phyloP scores from a whole-genome alignment of 805 yeast genomes.

The Pichia deserticola region DNA sequence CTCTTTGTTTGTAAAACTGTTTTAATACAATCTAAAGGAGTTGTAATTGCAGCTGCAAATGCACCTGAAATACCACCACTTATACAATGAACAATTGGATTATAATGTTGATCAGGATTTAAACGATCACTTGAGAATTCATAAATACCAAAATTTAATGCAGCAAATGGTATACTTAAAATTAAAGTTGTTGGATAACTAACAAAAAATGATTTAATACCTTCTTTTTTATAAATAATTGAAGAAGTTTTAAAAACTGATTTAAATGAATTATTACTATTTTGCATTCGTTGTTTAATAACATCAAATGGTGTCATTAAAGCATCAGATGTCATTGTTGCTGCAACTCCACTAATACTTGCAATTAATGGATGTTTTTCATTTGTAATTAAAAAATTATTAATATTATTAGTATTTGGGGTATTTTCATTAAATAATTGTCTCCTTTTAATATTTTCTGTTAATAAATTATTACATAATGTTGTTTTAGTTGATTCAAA shows the following conservation, averaged over 20 bases:
- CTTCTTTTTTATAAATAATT: slow-evolving; percentile 52
- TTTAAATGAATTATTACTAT: slow-evolving; percentile 11
- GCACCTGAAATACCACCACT: slow-evolving; percentile 95
- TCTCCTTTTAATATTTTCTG: background rate
- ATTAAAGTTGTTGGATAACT: slow-evolving; percentile 91
- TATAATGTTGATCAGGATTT: slow-evolving; percentile 72
- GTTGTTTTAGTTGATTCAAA: slow-evolving; percentile 73
- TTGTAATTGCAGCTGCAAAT: slow-evolving; percentile 87
- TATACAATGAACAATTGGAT: slow-evolving; percentile 86
- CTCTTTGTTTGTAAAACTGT: slow-evolving; percentile 85
- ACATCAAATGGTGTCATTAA: slow-evolving; percentile 97
- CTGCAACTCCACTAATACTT: slow-evolving; percentile 82
- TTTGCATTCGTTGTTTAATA: slow-evolving; percentile 90
- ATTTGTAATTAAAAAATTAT: slow-evolving; percentile 39
- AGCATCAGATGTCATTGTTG: slow-evolving; percentile 90
- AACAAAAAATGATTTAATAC: slow-evolving; percentile 74
- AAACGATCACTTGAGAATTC: slow-evolving; percentile 72
- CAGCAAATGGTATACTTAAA: slow-evolving; percentile 92
- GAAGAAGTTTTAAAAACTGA: slow-evolving; percentile 25
- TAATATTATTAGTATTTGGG: slow-evolving; percentile 2
- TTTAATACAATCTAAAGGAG: slow-evolving; percentile 90
- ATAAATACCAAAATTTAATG: slow-evolving; percentile 86
- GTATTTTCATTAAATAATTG: background rate
- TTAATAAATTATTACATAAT: slow-evolving; percentile 30
- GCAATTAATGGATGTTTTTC: slow-evolving; percentile 77